Evolutionary conservation across 2,329 filamentous ascomycete species (phyloP).

Genomic region (Neofusicoccum ribis): DNA sequence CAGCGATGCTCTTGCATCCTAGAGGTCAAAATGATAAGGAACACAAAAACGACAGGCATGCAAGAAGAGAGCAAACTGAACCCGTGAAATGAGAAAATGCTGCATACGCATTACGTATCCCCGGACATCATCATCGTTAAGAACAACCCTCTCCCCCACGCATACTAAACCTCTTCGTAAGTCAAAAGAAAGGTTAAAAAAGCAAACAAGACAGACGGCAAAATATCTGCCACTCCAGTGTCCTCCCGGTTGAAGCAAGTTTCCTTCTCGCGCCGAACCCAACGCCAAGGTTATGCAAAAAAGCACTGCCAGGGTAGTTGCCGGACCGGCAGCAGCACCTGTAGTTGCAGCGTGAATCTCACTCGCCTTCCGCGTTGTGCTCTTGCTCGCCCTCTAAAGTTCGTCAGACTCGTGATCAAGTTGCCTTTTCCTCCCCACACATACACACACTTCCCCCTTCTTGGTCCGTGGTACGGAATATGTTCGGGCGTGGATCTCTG

Average conservation of each 20-base stretch:
- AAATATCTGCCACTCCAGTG: constrained; percentile 13
- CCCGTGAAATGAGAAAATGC: background rate
- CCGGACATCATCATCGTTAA: constrained; percentile 11
- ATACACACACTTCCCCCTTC: background rate
- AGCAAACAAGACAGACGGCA: constrained; percentile 17
- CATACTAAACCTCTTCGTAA: constrained; percentile 14
- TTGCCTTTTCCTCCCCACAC: constrained; percentile 17
- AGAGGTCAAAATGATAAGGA: too few species aligned
- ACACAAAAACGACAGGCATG: too few species aligned
- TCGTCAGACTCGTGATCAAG: constrained; percentile 15
- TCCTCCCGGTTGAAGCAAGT: constrained; percentile 13
- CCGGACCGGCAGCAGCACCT: constrained; percentile 1
- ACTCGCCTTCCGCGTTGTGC: constrained; percentile 11
- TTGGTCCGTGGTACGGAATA: background rate
- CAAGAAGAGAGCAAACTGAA: too few species aligned
- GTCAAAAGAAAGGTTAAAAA: constrained; percentile 5
- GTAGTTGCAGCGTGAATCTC: constrained; percentile 4
- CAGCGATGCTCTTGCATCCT: too few species aligned
- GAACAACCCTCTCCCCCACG: background rate
- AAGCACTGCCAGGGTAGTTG: constrained; percentile 2
- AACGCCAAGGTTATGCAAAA: constrained; percentile 21
- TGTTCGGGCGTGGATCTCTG: constrained; percentile 6
- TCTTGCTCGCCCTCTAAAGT: constrained; percentile 1
- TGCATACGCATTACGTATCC: constrained; percentile 14
- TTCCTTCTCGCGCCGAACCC: constrained; percentile 18